These are phyloP conservation scores for Scedosporium aurantiacum DNA, from an alignment of 2,329 filamentous ascomycete species.

Conservation along the genomic window DNA sequence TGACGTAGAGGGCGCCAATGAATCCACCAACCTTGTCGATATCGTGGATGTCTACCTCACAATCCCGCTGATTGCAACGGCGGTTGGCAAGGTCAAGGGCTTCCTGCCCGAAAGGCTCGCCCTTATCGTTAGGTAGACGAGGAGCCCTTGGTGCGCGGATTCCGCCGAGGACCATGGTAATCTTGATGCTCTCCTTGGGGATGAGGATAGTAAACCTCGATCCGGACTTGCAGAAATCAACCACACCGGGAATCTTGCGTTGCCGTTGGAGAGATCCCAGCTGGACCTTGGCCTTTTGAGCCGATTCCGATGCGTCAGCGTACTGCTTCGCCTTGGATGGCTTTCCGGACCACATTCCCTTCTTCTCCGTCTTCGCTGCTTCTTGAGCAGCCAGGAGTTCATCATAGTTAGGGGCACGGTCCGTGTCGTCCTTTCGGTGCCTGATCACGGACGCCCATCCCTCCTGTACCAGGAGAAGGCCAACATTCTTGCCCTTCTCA, in stretches of 20 bases:
- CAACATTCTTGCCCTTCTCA: conserved; percentile 77
- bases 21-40: conserved; percentile 96
- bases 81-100: conserved; percentile 84
- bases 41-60: conserved; percentile 89
- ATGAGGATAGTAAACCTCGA: conserved; percentile 88
- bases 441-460: conserved; percentile 91
- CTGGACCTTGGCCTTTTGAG: conserved; percentile 94
- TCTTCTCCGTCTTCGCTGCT: conserved; percentile 72
- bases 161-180: conserved; percentile 88
- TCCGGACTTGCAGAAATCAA: conserved; percentile 96
- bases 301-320: conserved; percentile 79
- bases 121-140: conserved; percentile 54
- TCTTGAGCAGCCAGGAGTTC: conserved; percentile 73
- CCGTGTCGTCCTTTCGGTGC: conserved; percentile 87
- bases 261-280: conserved; percentile 78
- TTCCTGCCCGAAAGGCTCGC: conserved; percentile 91
- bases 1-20: conserved; percentile 87
- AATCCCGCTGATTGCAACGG: conserved; percentile 85
- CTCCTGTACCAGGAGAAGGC: conserved; percentile 74
- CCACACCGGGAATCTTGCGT: conserved; percentile 82
- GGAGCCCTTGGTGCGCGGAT: conserved; percentile 85
- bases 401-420: conserved; percentile 89
- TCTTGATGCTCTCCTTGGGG: conserved; percentile 83
- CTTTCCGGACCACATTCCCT: conserved; percentile 93
- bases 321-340: conserved; percentile 72